Evolutionary conservation across 805 yeast genomes (phyloP).

Genomic region (Ogataea salicorniae): DNA sequence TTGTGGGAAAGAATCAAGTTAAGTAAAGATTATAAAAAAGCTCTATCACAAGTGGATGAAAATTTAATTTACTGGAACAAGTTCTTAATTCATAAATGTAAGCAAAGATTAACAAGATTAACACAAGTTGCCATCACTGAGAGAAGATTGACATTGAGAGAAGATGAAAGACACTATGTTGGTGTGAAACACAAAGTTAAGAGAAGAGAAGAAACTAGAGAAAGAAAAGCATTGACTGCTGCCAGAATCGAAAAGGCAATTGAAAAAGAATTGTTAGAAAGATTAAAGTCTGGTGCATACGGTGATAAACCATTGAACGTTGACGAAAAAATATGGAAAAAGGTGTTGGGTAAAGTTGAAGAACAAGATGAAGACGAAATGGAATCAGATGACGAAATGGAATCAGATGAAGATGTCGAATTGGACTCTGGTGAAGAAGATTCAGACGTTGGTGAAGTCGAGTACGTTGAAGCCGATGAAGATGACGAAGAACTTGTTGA

Average conservation of each 20-base stretch:
- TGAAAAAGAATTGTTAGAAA: constrained; percentile 89
- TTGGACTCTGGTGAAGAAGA: constrained; percentile 48
- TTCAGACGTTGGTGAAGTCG: constrained; percentile 60
- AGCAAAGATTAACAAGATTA: constrained; percentile 89
- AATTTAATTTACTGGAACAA: constrained; percentile 91
- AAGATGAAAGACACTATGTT: constrained; percentile 91
- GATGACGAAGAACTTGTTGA: constrained; percentile 88
- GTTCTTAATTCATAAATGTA: constrained; percentile 86
- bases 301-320: constrained; percentile 98
- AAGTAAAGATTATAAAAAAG: constrained; percentile 83
- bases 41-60: constrained; percentile 82
- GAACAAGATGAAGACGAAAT: constrained; percentile 48
- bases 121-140: constrained; percentile 95
- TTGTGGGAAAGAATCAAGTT: constrained; percentile 93
- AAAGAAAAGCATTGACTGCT: constrained; percentile 93
- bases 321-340: constrained; percentile 93
- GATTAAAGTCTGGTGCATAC: constrained; percentile 96
- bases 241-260: constrained; percentile 96
- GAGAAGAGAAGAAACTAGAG: constrained; percentile 91
- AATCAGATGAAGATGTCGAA: constrained; percentile 33
- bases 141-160: constrained; percentile 84
- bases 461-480: constrained; percentile 85
- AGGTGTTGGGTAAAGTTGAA: constrained; percentile 72
- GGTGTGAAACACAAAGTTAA: constrained; percentile 91
- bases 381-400: constrained; percentile 52